Conservation (phyloP, 2,329 filamentous ascomycete genomes). For the Aulographum hederae region DNA sequence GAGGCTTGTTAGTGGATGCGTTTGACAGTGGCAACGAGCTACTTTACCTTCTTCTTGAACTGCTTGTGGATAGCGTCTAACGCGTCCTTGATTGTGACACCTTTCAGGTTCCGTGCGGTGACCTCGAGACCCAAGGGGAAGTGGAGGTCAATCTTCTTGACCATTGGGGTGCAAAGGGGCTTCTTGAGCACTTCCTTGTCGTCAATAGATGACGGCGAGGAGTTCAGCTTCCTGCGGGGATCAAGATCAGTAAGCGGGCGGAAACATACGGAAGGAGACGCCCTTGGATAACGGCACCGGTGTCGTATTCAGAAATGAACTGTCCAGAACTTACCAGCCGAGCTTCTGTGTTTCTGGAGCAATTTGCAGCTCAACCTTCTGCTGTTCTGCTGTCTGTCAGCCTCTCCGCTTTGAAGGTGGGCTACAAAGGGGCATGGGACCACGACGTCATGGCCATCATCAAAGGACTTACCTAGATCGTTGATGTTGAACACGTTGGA, state of each 20-base stretch:
- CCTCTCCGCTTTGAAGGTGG: no score
- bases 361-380: conserved; percentile 53
- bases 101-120: conserved; percentile 77
- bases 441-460: background rate
- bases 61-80: conserved; percentile 90
- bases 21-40: conserved; percentile 3
- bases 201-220: conserved; percentile 57
- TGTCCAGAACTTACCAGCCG: conserved; percentile 49
- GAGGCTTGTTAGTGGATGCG: conserved; percentile 2
- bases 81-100: conserved; percentile 94
- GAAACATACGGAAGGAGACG: background rate
- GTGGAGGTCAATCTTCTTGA: conserved; percentile 89
- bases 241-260: no score
- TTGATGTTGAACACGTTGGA: conserved; percentile 66
- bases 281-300: background rate
- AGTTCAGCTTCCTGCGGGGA: conserved; percentile 94
- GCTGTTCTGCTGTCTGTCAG: conserved; percentile 44
- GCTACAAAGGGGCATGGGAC: conserved; percentile 5
- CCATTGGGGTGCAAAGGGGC: conserved; percentile 57
- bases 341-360: conserved; percentile 72
- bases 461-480: conserved; percentile 54
- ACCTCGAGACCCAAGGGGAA: conserved; percentile 80
- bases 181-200: conserved; percentile 75
- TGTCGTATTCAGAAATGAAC: background rate
- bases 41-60: conserved; percentile 81